A percentile compares a stretch with the other conserved stretches of the same genome.
Conservation (phyloP, 768 basidiomycete species). For the Pholiota conissans region DNA sequence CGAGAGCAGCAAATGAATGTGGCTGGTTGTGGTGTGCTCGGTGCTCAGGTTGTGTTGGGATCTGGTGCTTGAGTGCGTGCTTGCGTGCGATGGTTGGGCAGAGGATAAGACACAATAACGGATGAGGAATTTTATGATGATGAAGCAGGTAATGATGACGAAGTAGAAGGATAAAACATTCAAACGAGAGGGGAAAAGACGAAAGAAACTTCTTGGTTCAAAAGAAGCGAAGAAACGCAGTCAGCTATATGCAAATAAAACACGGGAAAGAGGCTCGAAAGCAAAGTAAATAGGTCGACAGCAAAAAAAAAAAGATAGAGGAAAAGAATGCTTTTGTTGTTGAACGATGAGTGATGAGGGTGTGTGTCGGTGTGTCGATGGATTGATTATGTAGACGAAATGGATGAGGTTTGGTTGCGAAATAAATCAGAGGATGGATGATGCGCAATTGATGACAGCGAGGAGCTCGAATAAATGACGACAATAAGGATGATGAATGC, state of each 20-base stretch:
- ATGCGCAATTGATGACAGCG: background rate
- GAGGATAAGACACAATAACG: background rate
- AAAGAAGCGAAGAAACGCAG: background rate
- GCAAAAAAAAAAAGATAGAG: background rate
- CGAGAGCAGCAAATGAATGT: constrained; percentile 7
- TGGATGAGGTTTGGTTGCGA: background rate
- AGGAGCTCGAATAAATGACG: background rate
- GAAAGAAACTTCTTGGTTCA: no score
- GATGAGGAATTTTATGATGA: no score
- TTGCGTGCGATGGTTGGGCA: background rate
- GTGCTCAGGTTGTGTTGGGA: background rate
- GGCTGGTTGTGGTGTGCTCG: constrained; percentile 3
- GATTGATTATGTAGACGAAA: background rate
- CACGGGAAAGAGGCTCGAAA: background rate
- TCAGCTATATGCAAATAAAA: background rate
- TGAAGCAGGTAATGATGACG: no score
- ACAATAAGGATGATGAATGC: background rate
- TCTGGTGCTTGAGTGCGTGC: background rate
- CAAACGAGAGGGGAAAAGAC: background rate
- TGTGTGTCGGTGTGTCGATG: background rate
- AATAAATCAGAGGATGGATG: background rate
- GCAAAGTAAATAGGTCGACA: background rate
- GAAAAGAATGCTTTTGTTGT: background rate
- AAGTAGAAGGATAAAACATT: no score
- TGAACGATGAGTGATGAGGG: background rate